Base-by-base conservation (phyloP, 768 basidiomycete genomes). In the Serendipita sp. region DNA sequence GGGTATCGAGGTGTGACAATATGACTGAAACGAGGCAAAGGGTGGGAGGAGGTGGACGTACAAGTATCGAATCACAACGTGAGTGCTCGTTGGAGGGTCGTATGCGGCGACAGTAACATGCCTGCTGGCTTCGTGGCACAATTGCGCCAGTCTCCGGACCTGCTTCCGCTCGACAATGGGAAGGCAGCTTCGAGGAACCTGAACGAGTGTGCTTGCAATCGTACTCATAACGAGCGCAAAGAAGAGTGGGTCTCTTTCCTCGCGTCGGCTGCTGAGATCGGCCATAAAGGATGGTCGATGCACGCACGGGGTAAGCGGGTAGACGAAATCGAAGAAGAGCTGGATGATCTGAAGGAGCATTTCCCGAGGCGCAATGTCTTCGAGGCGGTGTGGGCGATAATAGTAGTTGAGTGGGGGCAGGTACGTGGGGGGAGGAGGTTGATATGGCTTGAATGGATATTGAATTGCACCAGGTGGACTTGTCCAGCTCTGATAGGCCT, bases 251-350 rank as follows among this genome's bases (percentile, higher is more conserved):
- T 94, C 88, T 20, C 82, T 81, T 69, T 93, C 90, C 74, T 94
- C 92, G 63, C 89, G 74, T 44, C 81, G 81, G 0, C 82, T 76
- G 65, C 85, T 82, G 31, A 96, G 76, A 74, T 92, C 92, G n/a
- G 88, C 85, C 82, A 91, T 85, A 71, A 93, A 93, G 1, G 87
- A 88, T 28, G 90, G 90, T 69, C 87, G 88, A 75, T 96, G 93
- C 45, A 96, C 75, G 71, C 88, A 91, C 3, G 92, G 92, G 7
- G 89, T 94, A 33, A 95, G 78, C 7, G 89, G 87, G 72, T 92
- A 92, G 53, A 94, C 89, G 70, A 90, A 95, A 71, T 94, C 92
- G 70, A 94, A 95, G 75, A 91, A 96, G 13, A 94, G 81, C 42
- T 85, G 80, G 65, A 93, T 84, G 67, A 95, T 87, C 64, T 88